A percentile compares a stretch with the other conserved stretches of the same genome.
Conservation (phyloP, 148 eudicot species). For the Dysphania ambrosioides region DNA sequence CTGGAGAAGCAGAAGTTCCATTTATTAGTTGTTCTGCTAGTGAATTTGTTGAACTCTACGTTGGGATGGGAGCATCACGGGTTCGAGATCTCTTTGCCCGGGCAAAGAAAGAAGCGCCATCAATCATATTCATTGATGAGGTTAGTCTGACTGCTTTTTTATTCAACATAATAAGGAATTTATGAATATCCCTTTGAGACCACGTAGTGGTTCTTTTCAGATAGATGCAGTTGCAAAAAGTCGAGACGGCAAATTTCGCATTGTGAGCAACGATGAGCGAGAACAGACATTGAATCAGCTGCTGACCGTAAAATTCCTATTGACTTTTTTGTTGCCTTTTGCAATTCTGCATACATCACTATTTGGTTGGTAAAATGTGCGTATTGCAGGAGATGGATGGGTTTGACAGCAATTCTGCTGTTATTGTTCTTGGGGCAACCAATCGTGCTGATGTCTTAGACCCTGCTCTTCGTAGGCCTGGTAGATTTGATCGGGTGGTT, state of each 20-base stretch:
- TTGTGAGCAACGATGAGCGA: slow-evolving; percentile 95
- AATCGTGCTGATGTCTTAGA: slow-evolving; percentile 92
- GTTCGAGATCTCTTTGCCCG: slow-evolving; percentile 96
- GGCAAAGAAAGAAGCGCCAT: slow-evolving; percentile 95
- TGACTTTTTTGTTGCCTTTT: background rate
- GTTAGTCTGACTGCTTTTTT: slow-evolving; percentile 32
- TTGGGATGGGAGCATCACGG: slow-evolving; percentile 98
- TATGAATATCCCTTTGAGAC: background rate
- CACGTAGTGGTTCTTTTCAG: slow-evolving; percentile 40
- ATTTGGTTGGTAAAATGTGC: slow-evolving; percentile 14
- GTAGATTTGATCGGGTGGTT: slow-evolving; percentile 94
- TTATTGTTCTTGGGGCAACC: slow-evolving; percentile 96
- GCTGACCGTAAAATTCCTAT: slow-evolving; percentile 56
- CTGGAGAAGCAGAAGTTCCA: slow-evolving; percentile 98
- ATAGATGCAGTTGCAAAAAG: slow-evolving; percentile 98
- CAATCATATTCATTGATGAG: slow-evolving; percentile 95
- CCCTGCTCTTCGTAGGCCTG: slow-evolving; percentile 96
- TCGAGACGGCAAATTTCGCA: slow-evolving; percentile 86
- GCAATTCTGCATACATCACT: background rate
- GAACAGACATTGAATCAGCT: slow-evolving; percentile 94
- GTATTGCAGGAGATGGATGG: slow-evolving; percentile 96
- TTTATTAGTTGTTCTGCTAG: slow-evolving; percentile 98
- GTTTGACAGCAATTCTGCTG: slow-evolving; percentile 95
- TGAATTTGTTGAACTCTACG: slow-evolving; percentile 94
- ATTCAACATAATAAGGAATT: background rate